Conservation (phyloP, 2,329 filamentous ascomycete species). For the Beauveria medogensis region DNA sequence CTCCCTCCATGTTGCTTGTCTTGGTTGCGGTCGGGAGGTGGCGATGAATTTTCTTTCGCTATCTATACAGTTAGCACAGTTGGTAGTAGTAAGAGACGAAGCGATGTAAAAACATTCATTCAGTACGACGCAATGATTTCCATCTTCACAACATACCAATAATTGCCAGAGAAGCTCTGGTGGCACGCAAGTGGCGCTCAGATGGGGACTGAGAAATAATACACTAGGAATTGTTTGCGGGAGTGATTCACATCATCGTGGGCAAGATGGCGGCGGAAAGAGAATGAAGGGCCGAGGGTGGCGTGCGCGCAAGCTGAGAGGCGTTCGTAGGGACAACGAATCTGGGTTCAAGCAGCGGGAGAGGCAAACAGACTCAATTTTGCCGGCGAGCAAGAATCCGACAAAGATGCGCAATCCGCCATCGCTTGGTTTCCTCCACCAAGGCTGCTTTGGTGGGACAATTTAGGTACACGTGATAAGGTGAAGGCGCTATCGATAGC, state of each 20-base stretch:
- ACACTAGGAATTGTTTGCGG: constrained; percentile 4
- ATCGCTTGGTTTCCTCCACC: constrained; percentile 15
- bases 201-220: constrained; percentile 4
- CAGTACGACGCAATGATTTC: background rate
- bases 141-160: background rate
- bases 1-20: constrained; percentile 62
- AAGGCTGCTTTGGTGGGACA: constrained; percentile 30
- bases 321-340: background rate
- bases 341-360: background rate
- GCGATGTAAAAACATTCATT: background rate
- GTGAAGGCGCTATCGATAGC: constrained; percentile 22
- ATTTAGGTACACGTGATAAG: constrained; percentile 35
- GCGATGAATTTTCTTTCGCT: constrained; percentile 7
- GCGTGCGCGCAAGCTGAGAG: background rate
- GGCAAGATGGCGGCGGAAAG: background rate
- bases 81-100: background rate
- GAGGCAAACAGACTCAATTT: background rate
- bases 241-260: constrained; percentile 15
- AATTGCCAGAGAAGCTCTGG: background rate
- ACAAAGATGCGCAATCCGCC: constrained; percentile 5
- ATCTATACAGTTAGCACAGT: background rate
- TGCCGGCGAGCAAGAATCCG: background rate
- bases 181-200: background rate
- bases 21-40: background rate
- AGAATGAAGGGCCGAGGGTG: background rate